A percentile compares a stretch with the other conserved stretches of the same genome.
phyloP scores from a whole-genome alignment of 2,329 filamentous ascomycete species.

The Didymellaceae sp. region DNA sequence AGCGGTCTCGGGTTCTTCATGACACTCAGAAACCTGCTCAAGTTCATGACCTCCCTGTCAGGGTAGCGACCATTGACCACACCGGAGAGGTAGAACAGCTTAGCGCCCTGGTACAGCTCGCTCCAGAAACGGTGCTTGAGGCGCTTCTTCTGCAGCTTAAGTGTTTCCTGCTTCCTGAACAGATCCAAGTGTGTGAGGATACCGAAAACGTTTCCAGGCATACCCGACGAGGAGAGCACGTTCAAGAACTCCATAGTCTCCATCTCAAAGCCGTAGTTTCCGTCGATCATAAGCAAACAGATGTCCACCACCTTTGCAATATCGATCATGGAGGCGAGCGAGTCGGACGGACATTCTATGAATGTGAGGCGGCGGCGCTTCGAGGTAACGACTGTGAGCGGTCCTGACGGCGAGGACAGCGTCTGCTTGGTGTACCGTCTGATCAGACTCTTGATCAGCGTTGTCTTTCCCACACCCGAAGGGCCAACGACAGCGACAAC shows the following conservation, averaged over 20 bases:
- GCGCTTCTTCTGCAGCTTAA: slow-evolving; percentile 94
- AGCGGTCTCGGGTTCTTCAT: slow-evolving; percentile 99
- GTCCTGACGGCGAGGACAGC: slow-evolving; percentile 85
- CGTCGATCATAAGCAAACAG: slow-evolving; percentile 96
- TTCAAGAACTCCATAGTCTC: slow-evolving; percentile 99
- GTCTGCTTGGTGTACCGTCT: slow-evolving; percentile 96
- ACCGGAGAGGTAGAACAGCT: slow-evolving; percentile 94
- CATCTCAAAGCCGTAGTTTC: slow-evolving; percentile 99
- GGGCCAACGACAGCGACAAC: slow-evolving; percentile 95
- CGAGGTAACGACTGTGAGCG: slow-evolving; percentile 93
- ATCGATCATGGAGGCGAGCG: slow-evolving; percentile 95
- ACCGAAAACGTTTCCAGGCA: slow-evolving; percentile 98
- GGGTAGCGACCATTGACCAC: slow-evolving; percentile 97
- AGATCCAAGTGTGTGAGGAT: slow-evolving; percentile 95
- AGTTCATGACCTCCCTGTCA: slow-evolving; percentile 93
- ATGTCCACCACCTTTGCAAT: slow-evolving; percentile 97
- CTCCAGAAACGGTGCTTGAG: slow-evolving; percentile 97
- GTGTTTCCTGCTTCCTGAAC: slow-evolving; percentile 89
- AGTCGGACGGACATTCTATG: slow-evolving; percentile 92
- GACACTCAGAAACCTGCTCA: slow-evolving; percentile 92
- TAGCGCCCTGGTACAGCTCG: slow-evolving; percentile 94
- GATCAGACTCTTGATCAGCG: slow-evolving; percentile 91
- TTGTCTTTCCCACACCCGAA: slow-evolving; percentile 93
- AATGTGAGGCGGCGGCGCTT: slow-evolving; percentile 96
- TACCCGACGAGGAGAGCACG: slow-evolving; percentile 88